Evolutionary conservation across 139 green algal genomes (phyloP), one percentile per base, ranked within the genome.

Genomic region (Chlorella vulgaris): DNA sequence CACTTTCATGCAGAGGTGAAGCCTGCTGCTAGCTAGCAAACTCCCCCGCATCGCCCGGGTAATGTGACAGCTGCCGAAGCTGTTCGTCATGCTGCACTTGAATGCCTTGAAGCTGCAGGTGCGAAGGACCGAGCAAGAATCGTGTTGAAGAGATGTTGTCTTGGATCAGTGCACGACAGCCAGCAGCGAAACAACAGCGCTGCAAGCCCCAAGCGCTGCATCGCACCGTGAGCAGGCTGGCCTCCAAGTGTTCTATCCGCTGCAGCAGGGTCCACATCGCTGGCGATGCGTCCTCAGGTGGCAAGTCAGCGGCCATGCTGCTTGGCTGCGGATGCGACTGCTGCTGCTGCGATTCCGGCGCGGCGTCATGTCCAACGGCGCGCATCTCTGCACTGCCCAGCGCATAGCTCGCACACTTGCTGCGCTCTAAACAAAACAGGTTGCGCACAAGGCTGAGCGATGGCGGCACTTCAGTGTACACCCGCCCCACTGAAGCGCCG

Each of bases 81-180:
- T 74, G 66, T 22, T 62, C n/a, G 29, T 86, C 82, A 55, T 86
- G 82, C 62, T 75, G 31, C 13, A 86, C 39, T 33, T 78, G 50
- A 47, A 86, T 82, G 63, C 75, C 74, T 31, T 86, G 74, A 36
- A 83, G 38, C 74, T 86, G 66, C 74, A 86, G 2, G 8, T 2
- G 36, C n/a, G n/a, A n/a, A n/a, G n/a, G n/a, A n/a, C n/a, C n/a
- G n/a, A n/a, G n/a, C n/a, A n/a, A n/a, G n/a, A n/a, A n/a, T n/a
- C n/a, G n/a, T n/a, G n/a, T n/a, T n/a, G n/a, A n/a, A n/a, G n/a
- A n/a, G n/a, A n/a, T n/a, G n/a, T n/a, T n/a, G n/a, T n/a, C n/a
- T n/a, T n/a, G n/a, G n/a, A n/a, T n/a, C n/a, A n/a, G n/a, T n/a
- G n/a, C n/a, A n/a, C n/a, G n/a, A n/a, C n/a, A n/a, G n/a, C n/a